phyloP scores from a whole-genome alignment of 305 asterid genomes.

The Fraxinus xanthoxyloides region DNA sequence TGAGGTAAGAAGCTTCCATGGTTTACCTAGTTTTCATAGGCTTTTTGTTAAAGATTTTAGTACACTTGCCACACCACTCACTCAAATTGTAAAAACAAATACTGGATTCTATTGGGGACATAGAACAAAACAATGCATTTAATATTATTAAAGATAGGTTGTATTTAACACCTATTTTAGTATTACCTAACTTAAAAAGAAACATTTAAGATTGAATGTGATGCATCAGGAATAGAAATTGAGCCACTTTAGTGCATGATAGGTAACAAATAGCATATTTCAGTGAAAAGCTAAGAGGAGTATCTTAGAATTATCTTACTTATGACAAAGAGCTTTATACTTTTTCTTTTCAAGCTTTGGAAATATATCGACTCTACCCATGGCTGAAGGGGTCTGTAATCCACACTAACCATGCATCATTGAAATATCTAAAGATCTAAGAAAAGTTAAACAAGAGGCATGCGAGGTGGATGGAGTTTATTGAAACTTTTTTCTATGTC shows the following conservation, averaged over 20 bases:
- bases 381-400: not conserved
- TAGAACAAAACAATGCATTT: no score
- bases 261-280: not conserved
- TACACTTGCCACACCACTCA: no score
- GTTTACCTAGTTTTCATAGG: not conserved
- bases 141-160: no score
- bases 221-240: no score
- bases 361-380: not conserved
- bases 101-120: no score
- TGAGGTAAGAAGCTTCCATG: not conserved
- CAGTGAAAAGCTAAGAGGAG: not conserved
- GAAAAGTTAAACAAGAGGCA: no score
- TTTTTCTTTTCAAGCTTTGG: not conserved
- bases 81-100: no score
- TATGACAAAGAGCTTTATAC: no score
- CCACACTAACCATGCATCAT: no score
- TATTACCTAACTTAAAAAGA: not conserved
- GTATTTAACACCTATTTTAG: no score
- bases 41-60: no score
- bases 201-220: not conserved
- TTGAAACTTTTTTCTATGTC: not conserved
- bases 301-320: not conserved
- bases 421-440: not conserved
- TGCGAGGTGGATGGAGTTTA: not conserved
- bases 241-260: not conserved